phyloP scores from a whole-genome alignment of 208 protist species.

The Trypanosoma cruzi region DNA sequence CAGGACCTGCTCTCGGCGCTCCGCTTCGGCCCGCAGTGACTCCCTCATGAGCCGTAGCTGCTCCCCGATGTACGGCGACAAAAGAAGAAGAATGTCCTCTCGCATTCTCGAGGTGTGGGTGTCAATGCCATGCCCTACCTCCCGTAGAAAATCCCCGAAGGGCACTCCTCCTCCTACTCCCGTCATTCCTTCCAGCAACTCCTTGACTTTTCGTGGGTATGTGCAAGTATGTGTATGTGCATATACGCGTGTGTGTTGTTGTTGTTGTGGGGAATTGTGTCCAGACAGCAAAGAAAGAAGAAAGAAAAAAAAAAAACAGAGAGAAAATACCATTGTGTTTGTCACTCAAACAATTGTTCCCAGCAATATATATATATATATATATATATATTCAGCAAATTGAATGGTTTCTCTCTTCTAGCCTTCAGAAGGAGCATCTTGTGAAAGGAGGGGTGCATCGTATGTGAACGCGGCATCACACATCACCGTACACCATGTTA shows the following conservation, averaged over 20 bases:
- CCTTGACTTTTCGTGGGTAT: no score
- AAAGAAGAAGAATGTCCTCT: constrained; percentile 26
- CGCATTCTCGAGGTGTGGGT: constrained; percentile 27
- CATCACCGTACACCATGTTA: no score
- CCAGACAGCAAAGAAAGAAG: no score
- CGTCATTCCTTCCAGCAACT: constrained; percentile 9
- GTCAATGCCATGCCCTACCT: constrained; percentile 24
- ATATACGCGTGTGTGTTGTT: constrained; percentile 10
- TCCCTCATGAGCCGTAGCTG: constrained; percentile 12
- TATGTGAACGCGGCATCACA: no score
- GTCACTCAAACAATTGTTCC: no score
- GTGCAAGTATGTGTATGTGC: constrained; percentile 6
- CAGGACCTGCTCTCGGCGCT: constrained; percentile 15
- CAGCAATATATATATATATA: no score
- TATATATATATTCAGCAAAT: no score
- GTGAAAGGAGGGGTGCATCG: no score
- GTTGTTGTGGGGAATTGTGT: background rate
- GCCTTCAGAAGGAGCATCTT: no score
- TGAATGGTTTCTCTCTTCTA: no score
- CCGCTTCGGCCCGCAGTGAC: constrained; percentile 15
- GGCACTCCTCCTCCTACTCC: background rate
- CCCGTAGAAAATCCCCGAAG: constrained; percentile 16
- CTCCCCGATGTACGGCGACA: constrained; percentile 11
- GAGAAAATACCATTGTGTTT: no score
- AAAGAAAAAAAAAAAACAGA: no score